phyloP scores from a whole-genome alignment of 257 asterid genomes.

The Solanum paucissectum region DNA sequence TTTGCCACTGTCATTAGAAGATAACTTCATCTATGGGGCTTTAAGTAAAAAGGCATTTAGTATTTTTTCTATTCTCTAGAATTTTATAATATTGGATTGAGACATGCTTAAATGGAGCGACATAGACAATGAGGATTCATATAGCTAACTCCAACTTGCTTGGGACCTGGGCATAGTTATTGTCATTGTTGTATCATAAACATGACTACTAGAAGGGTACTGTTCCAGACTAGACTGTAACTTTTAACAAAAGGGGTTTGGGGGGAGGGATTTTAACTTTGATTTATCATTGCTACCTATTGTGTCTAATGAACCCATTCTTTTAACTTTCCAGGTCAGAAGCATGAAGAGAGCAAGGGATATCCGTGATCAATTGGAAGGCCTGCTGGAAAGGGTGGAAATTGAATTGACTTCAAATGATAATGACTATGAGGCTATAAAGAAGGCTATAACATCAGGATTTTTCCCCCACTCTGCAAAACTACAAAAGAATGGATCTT shows the following conservation, averaged over 20 bases:
- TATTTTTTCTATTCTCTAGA: neutral
- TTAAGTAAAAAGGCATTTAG: neutral
- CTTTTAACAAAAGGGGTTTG: neutral
- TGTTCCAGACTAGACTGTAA: neutral
- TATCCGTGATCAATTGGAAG: conserved; percentile 91
- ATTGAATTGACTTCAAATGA: conserved; percentile 47
- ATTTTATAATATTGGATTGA: neutral
- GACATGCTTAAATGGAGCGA: neutral
- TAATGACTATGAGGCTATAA: conserved; percentile 55
- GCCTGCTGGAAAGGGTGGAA: conserved; percentile 76
- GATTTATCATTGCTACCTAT: neutral
- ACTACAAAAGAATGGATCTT: conserved; percentile 75
- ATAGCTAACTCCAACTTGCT: neutral
- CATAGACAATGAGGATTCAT: neutral
- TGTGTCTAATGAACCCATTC: neutral
- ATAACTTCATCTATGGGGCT: neutral
- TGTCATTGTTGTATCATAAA: neutral
- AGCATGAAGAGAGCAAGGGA: conserved; percentile 95
- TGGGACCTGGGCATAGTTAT: neutral
- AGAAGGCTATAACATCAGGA: conserved; percentile 71
- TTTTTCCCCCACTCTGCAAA: conserved; percentile 70
- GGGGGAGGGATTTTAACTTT: neutral
- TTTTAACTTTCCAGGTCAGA: conserved; percentile 49
- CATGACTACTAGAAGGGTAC: neutral
- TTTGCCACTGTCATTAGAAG: neutral